These are phyloP conservation scores for Trichoderma pleuroti DNA, from an alignment of 2,329 filamentous ascomycete genomes.

Conservation along the genomic window DNA sequence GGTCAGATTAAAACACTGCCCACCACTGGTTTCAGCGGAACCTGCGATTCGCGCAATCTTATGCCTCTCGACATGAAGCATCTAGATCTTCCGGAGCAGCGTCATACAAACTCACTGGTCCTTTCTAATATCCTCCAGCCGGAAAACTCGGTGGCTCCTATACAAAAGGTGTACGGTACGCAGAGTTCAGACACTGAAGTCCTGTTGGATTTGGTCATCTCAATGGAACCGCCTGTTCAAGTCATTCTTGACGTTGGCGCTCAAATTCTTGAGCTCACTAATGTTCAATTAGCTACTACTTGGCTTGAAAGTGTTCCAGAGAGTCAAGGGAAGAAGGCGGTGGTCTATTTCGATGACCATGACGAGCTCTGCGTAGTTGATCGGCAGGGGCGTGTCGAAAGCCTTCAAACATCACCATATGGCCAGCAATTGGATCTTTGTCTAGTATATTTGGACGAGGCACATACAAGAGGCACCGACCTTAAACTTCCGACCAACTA, in stretches of 20 bases:
- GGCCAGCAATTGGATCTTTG: slow-evolving; percentile 53
- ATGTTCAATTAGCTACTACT: slow-evolving; percentile 46
- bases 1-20: slow-evolving; percentile 43
- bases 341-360: slow-evolving; percentile 22
- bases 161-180: slow-evolving; percentile 50
- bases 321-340: slow-evolving; percentile 35
- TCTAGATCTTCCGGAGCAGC: slow-evolving; percentile 50
- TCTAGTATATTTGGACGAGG: slow-evolving; percentile 65
- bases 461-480: slow-evolving; percentile 67
- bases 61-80: slow-evolving; percentile 57
- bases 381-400: slow-evolving; percentile 41
- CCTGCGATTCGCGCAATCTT: slow-evolving; percentile 58
- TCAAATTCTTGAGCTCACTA: slow-evolving; percentile 61
- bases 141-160: slow-evolving; percentile 57
- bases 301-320: slow-evolving; percentile 46
- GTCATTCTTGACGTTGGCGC: slow-evolving; percentile 71
- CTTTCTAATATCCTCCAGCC: slow-evolving; percentile 54
- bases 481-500: slow-evolving; percentile 55
- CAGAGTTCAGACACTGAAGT: slow-evolving; percentile 33
- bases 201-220: neutral
- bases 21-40: slow-evolving; percentile 67
- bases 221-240: slow-evolving; percentile 32
- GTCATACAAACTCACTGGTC: slow-evolving; percentile 66
- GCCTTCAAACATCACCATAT: slow-evolving; percentile 57
- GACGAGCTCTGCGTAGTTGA: slow-evolving; percentile 22